A percentile compares a stretch with the other conserved stretches of the same genome.
Conservation (phyloP, 257 asterid species). For the Echites panduratus region DNA sequence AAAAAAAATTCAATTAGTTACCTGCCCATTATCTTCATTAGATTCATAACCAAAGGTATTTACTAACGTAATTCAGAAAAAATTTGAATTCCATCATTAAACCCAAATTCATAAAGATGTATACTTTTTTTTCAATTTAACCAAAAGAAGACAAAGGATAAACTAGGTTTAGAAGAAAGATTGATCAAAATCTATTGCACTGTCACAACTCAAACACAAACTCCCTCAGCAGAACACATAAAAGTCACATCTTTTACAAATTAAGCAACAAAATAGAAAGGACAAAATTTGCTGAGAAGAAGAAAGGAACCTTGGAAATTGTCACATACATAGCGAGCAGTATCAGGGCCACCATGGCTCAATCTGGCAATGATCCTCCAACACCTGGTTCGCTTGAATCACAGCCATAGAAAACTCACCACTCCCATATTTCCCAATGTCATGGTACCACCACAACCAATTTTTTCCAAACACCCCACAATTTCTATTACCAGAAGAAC, state of each 20-base stretch:
- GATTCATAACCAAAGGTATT: neutral
- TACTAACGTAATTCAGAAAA: too few relatives aligned
- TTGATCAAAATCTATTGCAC: neutral
- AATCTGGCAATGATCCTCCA: constrained; percentile 88
- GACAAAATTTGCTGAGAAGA: neutral
- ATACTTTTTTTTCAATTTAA: neutral
- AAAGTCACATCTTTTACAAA: neutral
- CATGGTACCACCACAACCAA: constrained; percentile 73
- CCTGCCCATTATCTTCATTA: neutral
- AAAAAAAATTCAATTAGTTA: too few relatives aligned
- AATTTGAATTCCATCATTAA: neutral
- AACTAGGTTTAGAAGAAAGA: neutral
- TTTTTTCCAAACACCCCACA: constrained; percentile 27
- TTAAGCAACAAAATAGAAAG: neutral
- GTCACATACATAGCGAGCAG: constrained; percentile 68
- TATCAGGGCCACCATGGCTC: constrained; percentile 92
- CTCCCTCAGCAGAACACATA: neutral
- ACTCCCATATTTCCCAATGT: constrained; percentile 60
- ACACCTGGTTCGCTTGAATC: constrained; percentile 77
- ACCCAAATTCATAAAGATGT: neutral
- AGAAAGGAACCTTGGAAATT: constrained; percentile 73
- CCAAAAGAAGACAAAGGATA: neutral
- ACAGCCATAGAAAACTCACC: constrained; percentile 91
- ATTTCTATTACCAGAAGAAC: constrained; percentile 4
- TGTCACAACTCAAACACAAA: neutral